Base-by-base conservation (phyloP, 2,329 filamentous ascomycete species). In the Mollisiaceae sp. region DNA sequence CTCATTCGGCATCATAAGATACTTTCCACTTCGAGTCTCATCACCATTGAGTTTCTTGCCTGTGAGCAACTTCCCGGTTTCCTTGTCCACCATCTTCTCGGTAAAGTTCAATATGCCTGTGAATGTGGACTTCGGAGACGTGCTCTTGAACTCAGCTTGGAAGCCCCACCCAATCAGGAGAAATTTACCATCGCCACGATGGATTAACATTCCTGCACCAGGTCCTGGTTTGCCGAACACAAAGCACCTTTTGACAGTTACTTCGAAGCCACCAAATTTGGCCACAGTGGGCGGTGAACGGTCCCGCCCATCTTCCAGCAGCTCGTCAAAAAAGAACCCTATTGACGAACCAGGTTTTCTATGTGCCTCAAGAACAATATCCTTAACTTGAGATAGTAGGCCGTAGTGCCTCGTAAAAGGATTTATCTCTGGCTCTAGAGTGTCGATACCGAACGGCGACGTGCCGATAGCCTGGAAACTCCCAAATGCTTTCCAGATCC, bases 1-100 rank as follows among this genome's bases (percentile, higher is more conserved):
- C 39, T 85, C 82, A 64, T 81, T 65, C 15, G 67, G 85, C 85
- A 87, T 87, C 68, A 86, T 83, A 20, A 79, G 71, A 57, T 79
- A 82, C 56, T 76, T 75, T 1, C 84, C 83, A 68, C 80, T 81
- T 27, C 79, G 70, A 5, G 80, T 82, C 75, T 83, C 81, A 66
- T 83, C 81, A 0, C 81, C 80, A 62, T 80, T 79, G 27, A 83
- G 65, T 22, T 72, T 67, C 35, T 79, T 74, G 63, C 78, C 57
- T 0, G 78, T 81, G 55, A 57, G 70, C 59, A 82, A 43, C 60
- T 76, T 71, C 1, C 78, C 78, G 1, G 74, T 78, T 18, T 77
- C 75, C 9, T 74, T 69, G 32, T 81, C 74, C 4, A 69, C 72
- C 4, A 80, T 74, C 68, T 81, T 80, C 71, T 83, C 80, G 59